These are phyloP conservation scores for Candida hispaniensis DNA, from an alignment of 805 yeast species.

Conservation along the genomic window DNA sequence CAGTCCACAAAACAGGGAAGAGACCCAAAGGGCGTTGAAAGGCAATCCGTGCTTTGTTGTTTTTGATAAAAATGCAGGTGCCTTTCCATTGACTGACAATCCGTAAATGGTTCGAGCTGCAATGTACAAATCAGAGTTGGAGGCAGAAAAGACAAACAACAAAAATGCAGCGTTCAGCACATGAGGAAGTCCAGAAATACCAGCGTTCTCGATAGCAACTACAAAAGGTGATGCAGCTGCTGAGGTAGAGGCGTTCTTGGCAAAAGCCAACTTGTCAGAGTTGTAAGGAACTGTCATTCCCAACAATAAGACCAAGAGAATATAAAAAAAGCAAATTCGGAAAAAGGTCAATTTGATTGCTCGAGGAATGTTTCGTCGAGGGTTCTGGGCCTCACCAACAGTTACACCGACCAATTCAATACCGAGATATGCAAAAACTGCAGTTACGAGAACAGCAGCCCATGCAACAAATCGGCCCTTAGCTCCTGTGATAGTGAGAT, in stretches of 20 bases:
- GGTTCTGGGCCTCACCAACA: slow-evolving; percentile 62
- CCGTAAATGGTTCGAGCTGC: slow-evolving; percentile 69
- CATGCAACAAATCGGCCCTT: slow-evolving; percentile 53
- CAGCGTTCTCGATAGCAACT: slow-evolving; percentile 61
- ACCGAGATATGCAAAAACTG: slow-evolving; percentile 62
- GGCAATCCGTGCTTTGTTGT: slow-evolving; percentile 69
- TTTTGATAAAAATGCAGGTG: slow-evolving; percentile 55
- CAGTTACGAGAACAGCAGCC: slow-evolving; percentile 50
- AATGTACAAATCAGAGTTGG: slow-evolving; percentile 67
- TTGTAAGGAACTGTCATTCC: slow-evolving; percentile 59
- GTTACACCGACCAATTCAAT: slow-evolving; percentile 62
- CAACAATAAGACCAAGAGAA: slow-evolving; percentile 48
- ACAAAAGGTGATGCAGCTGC: slow-evolving; percentile 81
- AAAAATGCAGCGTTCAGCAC: slow-evolving; percentile 69
- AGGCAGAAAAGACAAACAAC: slow-evolving; percentile 69
- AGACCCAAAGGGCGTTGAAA: slow-evolving; percentile 40
- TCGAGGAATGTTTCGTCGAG: slow-evolving; percentile 57
- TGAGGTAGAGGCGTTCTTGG: slow-evolving; percentile 29
- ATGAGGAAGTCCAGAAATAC: slow-evolving; percentile 57
- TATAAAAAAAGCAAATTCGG: slow-evolving; percentile 56
- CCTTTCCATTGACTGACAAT: slow-evolving; percentile 60
- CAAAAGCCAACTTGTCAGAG: slow-evolving; percentile 42
- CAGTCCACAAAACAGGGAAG: slow-evolving; percentile 46
- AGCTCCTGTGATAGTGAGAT: slow-evolving; percentile 33
- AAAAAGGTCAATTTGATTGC: slow-evolving; percentile 61